Percentiles rank a stretch among this genome's conserved stretches.
phyloP scores from a whole-genome alignment of 2,329 filamentous ascomycete genomes.

The Teratosphaeria zuluensis region DNA sequence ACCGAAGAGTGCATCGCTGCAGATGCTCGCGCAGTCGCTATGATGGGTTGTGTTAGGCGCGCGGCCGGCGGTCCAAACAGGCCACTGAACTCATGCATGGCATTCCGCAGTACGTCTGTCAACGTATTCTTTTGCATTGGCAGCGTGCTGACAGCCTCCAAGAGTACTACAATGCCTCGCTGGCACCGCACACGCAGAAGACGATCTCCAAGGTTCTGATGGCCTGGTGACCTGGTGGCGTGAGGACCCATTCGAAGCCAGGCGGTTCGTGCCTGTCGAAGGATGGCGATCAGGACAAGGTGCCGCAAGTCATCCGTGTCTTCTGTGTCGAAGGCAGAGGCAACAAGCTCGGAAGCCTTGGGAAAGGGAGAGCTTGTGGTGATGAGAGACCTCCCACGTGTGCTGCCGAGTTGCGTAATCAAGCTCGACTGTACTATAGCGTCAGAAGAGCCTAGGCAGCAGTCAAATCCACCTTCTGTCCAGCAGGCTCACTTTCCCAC shows the following conservation, averaged over 20 bases:
- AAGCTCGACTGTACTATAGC: no score
- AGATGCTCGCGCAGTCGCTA: background rate
- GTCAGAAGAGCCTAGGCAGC: no score
- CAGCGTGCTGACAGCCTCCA: slow-evolving; percentile 2
- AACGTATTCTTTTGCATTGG: background rate
- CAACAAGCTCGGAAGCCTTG: slow-evolving; percentile 31
- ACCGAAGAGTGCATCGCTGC: background rate
- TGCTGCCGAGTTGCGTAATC: no score
- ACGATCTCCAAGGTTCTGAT: slow-evolving; percentile 42
- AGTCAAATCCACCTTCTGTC: no score
- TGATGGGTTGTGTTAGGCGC: background rate
- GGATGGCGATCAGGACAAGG: slow-evolving; percentile 7
- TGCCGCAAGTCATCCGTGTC: background rate
- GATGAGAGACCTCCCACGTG: background rate
- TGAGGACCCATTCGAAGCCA: slow-evolving; percentile 40
- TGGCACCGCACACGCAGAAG: slow-evolving; percentile 36
- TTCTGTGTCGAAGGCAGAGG: slow-evolving; percentile 7
- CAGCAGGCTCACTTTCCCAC: no score
- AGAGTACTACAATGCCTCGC: slow-evolving; percentile 14
- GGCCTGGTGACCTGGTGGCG: slow-evolving; percentile 35
- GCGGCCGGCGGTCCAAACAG: slow-evolving; percentile 10
- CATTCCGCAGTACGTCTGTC: slow-evolving; percentile 24
- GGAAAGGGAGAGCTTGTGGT: background rate
- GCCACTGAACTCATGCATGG: slow-evolving; percentile 29
- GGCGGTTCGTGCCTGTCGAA: slow-evolving; percentile 30